Evolutionary conservation across 106 monocot genomes (phyloP), one percentile per base, ranked within the genome.

Genomic region (Hemerocallis citrina): DNA sequence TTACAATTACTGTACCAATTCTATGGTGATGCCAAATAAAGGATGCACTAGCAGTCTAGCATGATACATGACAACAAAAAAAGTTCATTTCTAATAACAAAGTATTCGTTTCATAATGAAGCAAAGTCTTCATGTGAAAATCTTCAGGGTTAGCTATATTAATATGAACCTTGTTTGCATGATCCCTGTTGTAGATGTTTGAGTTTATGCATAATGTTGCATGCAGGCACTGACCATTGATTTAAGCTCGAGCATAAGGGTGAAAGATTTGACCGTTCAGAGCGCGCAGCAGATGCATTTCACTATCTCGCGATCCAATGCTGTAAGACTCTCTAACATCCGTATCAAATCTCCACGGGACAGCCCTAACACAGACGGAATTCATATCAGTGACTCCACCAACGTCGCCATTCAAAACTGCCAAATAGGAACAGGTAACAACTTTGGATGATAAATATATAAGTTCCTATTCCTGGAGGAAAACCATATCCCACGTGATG

Each of bases 341-440:
- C 73, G 39, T n/a, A 69, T 91, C n/a, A 20, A 17, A 22, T 71
- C 96, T 7, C 91, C 91, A 19, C 27, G 25, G 45, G 72, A 77
- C 64, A 96, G 96, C 72, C 96, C 96, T 35, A 96, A 96, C 65
- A 96, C 96, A 6, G 96, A 96, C 51, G 96, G 96, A 24, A 91
- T 96, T 52, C 96, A 96, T 67, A 76, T 96, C 48, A 76, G 69
- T 3, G 74, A 76, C 7, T 84, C 91, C 33, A 67, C 81, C 3
- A 74, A 84, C 25, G 69, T 96, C 8, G 64, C 62, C 51, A 68
- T 96, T 31, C 81, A 84, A 69, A 70, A 79, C 19, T 75, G 79
- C 74, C 66, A 46, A 20, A 96, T 96, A 27, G 79, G 84, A 62
- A 87, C 96, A 69, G 95, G 95, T 93, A 74, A 11, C 21, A 19